phyloP scores from a whole-genome alignment of 768 basidiomycete genomes.

The Solioccasus polychromus region DNA sequence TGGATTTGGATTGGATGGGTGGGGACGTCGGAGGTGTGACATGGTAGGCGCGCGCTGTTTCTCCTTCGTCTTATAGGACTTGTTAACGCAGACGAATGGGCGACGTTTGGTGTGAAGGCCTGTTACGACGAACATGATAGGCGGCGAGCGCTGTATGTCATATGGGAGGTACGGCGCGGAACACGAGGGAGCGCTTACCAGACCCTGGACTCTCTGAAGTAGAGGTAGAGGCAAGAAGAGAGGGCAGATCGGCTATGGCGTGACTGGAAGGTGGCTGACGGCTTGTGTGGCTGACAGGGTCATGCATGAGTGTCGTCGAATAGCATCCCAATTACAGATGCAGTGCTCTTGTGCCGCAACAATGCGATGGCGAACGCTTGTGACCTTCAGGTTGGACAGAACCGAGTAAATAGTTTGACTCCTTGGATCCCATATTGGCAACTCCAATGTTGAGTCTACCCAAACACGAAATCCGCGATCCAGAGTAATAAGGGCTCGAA shows the following conservation, averaged over 20 bases:
- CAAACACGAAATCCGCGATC: no score
- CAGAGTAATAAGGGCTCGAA: no score
- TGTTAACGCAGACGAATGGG: background rate
- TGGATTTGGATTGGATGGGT: no score
- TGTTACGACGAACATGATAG: constrained; percentile 23
- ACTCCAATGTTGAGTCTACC: no score
- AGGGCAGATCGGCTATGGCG: background rate
- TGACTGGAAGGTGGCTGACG: constrained; percentile 13
- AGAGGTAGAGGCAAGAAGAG: background rate
- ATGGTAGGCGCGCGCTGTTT: background rate
- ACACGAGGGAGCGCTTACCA: constrained; percentile 11
- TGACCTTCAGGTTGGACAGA: no score
- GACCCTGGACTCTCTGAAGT: background rate
- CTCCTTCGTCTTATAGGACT: background rate
- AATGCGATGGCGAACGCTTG: no score
- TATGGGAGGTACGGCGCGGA: constrained; percentile 7
- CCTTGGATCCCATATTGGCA: no score
- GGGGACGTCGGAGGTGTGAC: no score
- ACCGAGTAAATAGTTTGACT: no score
- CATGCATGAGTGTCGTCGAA: no score
- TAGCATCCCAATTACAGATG: no score
- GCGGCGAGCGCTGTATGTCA: constrained; percentile 12
- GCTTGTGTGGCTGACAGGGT: constrained; percentile 15
- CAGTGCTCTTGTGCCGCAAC: no score
- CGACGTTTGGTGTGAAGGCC: constrained; percentile 23